Evolutionary conservation across 1,284 basidiomycete species (phyloP).

Genomic region (Melanopsichium pennsylvanicum): DNA sequence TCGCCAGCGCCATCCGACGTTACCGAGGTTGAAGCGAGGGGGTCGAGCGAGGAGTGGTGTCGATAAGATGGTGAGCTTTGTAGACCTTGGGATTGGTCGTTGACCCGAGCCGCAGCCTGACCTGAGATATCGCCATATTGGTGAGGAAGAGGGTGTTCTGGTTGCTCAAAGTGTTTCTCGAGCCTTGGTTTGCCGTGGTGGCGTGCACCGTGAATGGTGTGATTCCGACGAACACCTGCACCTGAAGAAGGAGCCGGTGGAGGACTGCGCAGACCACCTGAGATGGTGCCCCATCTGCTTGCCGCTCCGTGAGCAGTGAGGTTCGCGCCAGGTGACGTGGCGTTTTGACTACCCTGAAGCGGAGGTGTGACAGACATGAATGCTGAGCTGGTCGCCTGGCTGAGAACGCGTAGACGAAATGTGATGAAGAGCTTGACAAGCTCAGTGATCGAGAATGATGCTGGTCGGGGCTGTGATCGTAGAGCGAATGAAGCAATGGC

Average conservation of each 20-base stretch:
- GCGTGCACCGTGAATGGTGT: conserved; percentile 41
- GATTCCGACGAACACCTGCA: conserved; percentile 38
- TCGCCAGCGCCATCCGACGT: conserved; percentile 12
- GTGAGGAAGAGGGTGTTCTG: conserved; percentile 11
- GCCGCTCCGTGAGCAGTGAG: conserved; percentile 2
- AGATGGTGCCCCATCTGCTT: conserved; percentile 38
- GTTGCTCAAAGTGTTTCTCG: conserved; percentile 50
- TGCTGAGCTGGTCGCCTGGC: no score
- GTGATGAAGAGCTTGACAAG: no score
- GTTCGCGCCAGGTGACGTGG: conserved; percentile 5
- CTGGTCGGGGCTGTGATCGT: no score
- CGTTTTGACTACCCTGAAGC: conserved; percentile 1
- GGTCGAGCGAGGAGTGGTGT: conserved; percentile 1
- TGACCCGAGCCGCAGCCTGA: background rate
- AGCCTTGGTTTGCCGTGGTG: conserved; percentile 41
- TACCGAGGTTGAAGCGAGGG: conserved; percentile 14
- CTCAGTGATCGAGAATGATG: background rate
- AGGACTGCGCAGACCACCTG: conserved; percentile 34
- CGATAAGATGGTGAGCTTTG: background rate
- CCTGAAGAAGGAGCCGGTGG: conserved; percentile 43
- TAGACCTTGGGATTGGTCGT: background rate
- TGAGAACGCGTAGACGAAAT: no score
- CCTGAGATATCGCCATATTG: background rate
- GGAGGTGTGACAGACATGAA: conserved; percentile 31
- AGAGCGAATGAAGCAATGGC: no score